Conservation (phyloP, 2,329 filamentous ascomycete species). For the Apiospora aurea region DNA sequence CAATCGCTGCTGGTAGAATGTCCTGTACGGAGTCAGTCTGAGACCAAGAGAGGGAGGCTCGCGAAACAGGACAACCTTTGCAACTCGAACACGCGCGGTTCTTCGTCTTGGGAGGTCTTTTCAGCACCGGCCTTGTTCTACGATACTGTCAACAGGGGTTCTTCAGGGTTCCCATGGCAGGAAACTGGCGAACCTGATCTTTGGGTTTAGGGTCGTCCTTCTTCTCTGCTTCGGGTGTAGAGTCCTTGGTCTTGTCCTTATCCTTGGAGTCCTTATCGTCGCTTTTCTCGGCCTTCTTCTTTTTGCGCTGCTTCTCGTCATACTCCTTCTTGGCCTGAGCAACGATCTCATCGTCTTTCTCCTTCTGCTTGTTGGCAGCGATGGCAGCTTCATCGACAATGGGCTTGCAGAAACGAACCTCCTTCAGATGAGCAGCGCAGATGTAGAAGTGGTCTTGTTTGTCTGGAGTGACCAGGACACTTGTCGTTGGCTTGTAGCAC, state of each 20-base stretch:
- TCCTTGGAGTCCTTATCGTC: constrained; percentile 53
- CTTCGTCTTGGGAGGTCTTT: constrained; percentile 51
- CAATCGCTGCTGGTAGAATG: constrained; percentile 86
- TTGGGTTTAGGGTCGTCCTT: constrained; percentile 41
- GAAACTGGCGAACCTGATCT: constrained; percentile 36
- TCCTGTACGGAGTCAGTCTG: constrained; percentile 52
- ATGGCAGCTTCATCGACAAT: constrained; percentile 73
- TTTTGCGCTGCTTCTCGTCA: constrained; percentile 73
- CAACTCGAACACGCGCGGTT: constrained; percentile 82
- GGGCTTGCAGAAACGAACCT: constrained; percentile 79
- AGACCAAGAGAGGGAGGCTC: background rate
- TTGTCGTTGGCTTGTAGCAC: constrained; percentile 88
- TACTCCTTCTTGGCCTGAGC: constrained; percentile 77
- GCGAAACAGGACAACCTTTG: constrained; percentile 65
- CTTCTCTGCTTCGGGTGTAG: constrained; percentile 44
- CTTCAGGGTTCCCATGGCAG: background rate
- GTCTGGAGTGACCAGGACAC: constrained; percentile 87
- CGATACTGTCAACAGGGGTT: background rate
- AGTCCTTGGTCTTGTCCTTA: constrained; percentile 37
- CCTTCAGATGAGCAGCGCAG: constrained; percentile 82
- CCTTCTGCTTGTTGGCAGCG: constrained; percentile 70
- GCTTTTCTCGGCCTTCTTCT: constrained; percentile 64
- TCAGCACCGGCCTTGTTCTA: constrained; percentile 23
- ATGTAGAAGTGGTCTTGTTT: constrained; percentile 92
- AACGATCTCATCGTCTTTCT: constrained; percentile 66